Conservation (phyloP, 495 filamentous ascomycete genomes). For the Penicillium roqueforti region DNA sequence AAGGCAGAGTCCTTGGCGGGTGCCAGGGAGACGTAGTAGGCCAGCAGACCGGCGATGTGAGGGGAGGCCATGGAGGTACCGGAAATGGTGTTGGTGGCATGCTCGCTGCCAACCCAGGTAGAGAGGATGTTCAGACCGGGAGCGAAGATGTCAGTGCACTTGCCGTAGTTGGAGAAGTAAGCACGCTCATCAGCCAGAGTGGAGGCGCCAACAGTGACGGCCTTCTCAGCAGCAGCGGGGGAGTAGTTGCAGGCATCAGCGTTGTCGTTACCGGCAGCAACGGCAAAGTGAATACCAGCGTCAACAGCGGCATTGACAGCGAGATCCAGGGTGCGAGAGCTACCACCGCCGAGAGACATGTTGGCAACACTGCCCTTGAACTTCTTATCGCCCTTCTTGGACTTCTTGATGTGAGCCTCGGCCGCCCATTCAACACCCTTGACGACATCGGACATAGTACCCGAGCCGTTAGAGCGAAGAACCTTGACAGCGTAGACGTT, state of each 20-base stretch:
- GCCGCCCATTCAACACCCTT: slow-evolving; percentile 97
- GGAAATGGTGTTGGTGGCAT: slow-evolving; percentile 95
- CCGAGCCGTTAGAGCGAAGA: slow-evolving; percentile 92
- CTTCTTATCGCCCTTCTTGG: slow-evolving; percentile 82
- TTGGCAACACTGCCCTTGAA: slow-evolving; percentile 99
- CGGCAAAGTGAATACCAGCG: slow-evolving; percentile 92
- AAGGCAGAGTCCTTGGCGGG: slow-evolving; percentile 83
- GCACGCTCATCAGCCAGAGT: slow-evolving; percentile 92
- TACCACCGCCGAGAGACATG: slow-evolving; percentile 98
- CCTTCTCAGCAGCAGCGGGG: slow-evolving; percentile 87
- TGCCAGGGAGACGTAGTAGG: slow-evolving; percentile 96
- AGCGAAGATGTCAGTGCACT: slow-evolving; percentile 99
- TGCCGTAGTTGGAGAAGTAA: slow-evolving; percentile 99
- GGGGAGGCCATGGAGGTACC: slow-evolving; percentile 99
- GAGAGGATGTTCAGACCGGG: slow-evolving; percentile 95
- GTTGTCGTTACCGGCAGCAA: slow-evolving; percentile 98
- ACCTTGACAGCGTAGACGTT: slow-evolving; percentile 97
- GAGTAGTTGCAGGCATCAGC: slow-evolving; percentile 99
- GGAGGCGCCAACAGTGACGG: slow-evolving; percentile 94
- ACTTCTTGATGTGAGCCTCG: slow-evolving; percentile 66
- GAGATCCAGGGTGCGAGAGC: slow-evolving; percentile 81
- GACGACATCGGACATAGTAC: slow-evolving; percentile 97
- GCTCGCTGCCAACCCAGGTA: slow-evolving; percentile 95
- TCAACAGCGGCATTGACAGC: slow-evolving; percentile 91
- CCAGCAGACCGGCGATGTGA: slow-evolving; percentile 91